Base-by-base conservation (phyloP, 306 rosid genomes). In the Vigna trinervia region DNA sequence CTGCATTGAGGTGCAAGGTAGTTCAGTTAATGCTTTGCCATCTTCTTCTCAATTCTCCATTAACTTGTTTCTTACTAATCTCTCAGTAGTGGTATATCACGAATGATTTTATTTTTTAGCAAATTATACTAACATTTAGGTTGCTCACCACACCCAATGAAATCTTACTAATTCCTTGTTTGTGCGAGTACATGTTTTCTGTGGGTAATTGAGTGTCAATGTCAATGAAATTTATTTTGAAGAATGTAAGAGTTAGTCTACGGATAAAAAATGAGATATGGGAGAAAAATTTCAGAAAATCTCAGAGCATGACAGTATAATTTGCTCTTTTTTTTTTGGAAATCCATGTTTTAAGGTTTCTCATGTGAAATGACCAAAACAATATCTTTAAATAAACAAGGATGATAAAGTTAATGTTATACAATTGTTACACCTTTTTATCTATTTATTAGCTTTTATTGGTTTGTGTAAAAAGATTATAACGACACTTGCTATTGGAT, bases 1-100 rank as follows among this genome's bases (percentile, higher is more conserved):
- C 89, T 84, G 84, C 93, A 58, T 74, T 96, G 67, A 88, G 93
- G 80, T 84, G 87, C 88, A 92, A 92, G 99, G 99, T 89, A 86
- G 4, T 30, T 19, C 53, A 60, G 43, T 56, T 45, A 63, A 13
- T 47, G 6, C 47, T 64, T 75, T 13, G 17, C 5, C 46, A 15
- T 52, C 52, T 20, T 43, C 48, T 41, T 66, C 58, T 47, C 38
- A 82, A 71, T 65, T 72, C 48, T 6, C 52, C 54, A 12, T 65
- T 58, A 20, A 57, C 11, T n/a, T 45, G 69, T 30, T 41, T 68
- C 39, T 66, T 5, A 45, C 5, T 85, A 54, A 12, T 73, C 52
- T 69, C 38, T 57, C 4, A 20, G 38, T 41, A 41, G 10, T 41
- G 2, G 46, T 73, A 26, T 59, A 13, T 62, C 51, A 4, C 1